Base-by-base conservation (phyloP, 2,329 filamentous ascomycete genomes). In the Apiospora phragmitis region DNA sequence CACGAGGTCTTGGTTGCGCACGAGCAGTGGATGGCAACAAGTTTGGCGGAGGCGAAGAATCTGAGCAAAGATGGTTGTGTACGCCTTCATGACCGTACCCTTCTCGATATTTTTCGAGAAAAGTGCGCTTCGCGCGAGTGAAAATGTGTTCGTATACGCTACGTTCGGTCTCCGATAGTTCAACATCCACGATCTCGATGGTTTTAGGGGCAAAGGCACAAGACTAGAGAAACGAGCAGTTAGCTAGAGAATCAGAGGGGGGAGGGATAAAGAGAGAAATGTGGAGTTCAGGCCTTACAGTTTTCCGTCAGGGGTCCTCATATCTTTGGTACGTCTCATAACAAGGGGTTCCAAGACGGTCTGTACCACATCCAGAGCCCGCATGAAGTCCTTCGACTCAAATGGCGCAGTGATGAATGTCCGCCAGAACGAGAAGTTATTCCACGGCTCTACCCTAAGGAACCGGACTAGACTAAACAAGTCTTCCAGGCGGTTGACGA, bases 371-470 rank as follows among this genome's bases (percentile, higher is more conserved):
- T 98, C 96, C 9, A 99, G 86, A 0, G 96, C 96, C 5, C 95
- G 91, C 75, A 98, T 90, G 78, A 97, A 98, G 73, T 99, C 93
- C 75, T 96, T 96, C 0, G 94, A 95, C 80, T 99, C 96, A 74
- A 99, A 99, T 0, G 96, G 96, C 1, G 97, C 92, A 0, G 96
- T 99, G 78, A 99, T 98, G 80, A 99, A 99, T 0, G 96, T 98
- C 79, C 95, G 95, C 96, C 96, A 99, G 83, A 97, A 99, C 0
- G 95, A 97, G 80, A 99, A 99, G 80, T 98, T 98, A 77, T 93
- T 96, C 96, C 96, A 99, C 0, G 96, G 96, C 79, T 98, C 95
- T 4, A 99, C 96, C 70, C 94, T 91, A 14, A 99, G 84, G 82
- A 98, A 99, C 3, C 94, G 91, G 16, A 98, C 94, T 47, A 99